Evolutionary conservation across 306 rosid species (phyloP).

Genomic region (Vachellia collinsii): DNA sequence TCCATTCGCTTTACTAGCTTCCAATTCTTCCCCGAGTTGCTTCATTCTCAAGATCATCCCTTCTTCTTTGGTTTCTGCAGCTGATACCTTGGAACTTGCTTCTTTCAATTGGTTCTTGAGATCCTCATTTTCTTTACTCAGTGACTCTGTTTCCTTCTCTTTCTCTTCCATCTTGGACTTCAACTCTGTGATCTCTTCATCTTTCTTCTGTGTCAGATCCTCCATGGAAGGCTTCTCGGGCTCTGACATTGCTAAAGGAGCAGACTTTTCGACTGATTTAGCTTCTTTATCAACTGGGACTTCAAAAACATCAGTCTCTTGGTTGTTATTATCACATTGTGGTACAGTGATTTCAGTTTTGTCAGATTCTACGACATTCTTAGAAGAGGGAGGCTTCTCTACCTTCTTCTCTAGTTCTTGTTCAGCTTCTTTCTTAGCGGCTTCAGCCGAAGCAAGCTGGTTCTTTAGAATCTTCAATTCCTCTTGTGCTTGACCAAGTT

Average conservation of each 20-base stretch:
- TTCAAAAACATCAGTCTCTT: constrained; percentile 85
- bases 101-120: constrained; percentile 60
- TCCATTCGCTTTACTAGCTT: constrained; percentile 48
- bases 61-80: constrained; percentile 57
- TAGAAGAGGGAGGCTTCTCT: constrained; percentile 46
- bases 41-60: constrained; percentile 47
- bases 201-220: constrained; percentile 49
- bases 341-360: constrained; percentile 31
- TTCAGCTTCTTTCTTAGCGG: constrained; percentile 83
- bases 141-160: constrained; percentile 49
- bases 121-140: constrained; percentile 48
- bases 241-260: constrained; percentile 38
- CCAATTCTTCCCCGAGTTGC: constrained; percentile 58
- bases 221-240: constrained; percentile 48
- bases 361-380: constrained; percentile 41
- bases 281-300: constrained; percentile 67
- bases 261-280: constrained; percentile 40
- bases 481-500: constrained; percentile 84
- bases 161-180: constrained; percentile 61
- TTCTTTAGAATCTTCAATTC: constrained; percentile 67
- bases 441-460: constrained; percentile 82
- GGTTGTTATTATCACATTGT: constrained; percentile 44
- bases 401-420: constrained; percentile 65
- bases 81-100: constrained; percentile 48
- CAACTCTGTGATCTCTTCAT: constrained; percentile 48